Base-by-base conservation (phyloP, 2,329 filamentous ascomycete genomes). In the Aspergillus oerlinghausenensis region DNA sequence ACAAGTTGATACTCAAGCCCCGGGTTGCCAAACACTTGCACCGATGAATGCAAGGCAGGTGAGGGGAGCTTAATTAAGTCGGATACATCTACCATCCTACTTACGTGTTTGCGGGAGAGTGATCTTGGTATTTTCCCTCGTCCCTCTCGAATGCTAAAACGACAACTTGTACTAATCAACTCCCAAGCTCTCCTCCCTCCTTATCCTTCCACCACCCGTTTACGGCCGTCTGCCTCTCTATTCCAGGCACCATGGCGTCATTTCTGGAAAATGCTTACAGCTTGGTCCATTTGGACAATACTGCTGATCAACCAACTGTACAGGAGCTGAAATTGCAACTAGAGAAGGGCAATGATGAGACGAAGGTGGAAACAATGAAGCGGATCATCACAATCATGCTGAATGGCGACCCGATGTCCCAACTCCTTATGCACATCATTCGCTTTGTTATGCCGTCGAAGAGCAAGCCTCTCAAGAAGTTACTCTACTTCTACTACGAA, bases 401-500 rank as follows among this genome's bases (percentile, higher is more conserved):
- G 70, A 97, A 97, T 75, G 94, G 94, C 66, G 93, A 99, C 72
- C 88, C 94, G 43, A 94, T 99, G 88, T 89, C 92, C 26, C 88
- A 92, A 66, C 83, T 99, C 21, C 86, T 99, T 67, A 99, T 99
- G 94, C 94, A 97, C 80, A 99, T 99, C 71, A 99, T 99, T 75
- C 91, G 94, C 74, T 99, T 99, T 74, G 92, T 99, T 68, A 99
- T 99, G 94, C 94, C 94, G 14, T 96, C 92, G 62, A 97, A 95
- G 80, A 91, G 89, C 77, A 99, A 99, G 80, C 81, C 88, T 45
- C 81, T 99, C 69, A 99, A 99, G 85, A 99, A 99, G 81, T 84
- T 99, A 60, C 84, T 99, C 55, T 99, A 99, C 79, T 94, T 99
- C 76, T 99, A 99, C 81, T 97, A 97, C 74, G 94, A 99, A 79